Evolutionary conservation across 768 basidiomycete genomes (phyloP), one percentile per base, ranked within the genome.

Genomic region (Suillus spraguei): DNA sequence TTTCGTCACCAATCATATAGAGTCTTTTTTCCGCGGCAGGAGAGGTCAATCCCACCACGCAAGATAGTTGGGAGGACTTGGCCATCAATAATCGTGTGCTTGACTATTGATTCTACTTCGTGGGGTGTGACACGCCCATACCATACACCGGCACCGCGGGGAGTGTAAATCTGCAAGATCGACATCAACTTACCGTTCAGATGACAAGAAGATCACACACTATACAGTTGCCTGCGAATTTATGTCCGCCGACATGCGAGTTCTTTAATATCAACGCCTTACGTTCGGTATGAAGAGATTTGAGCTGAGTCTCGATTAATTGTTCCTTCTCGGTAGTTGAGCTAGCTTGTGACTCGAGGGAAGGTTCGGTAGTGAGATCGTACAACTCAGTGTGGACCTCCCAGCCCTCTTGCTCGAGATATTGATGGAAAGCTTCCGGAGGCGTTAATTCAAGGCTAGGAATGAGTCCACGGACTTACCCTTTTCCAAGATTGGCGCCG

Each of bases 171-270:
- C 91, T 95, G 22, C 14, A 38, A 42, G 13, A 58, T 52, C 41
- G 24, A 56, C 22, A 32, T 44, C 54, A 61, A 20, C 65, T 39
- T 47, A 54, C 54, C 5, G 64, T 16, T 38, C 32, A 5, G 5
- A 46, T 16, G 14, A 11, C 60, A 35, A 20, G 14, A 47, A 54
- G 50, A n/a, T 32, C 44, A 86, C 94, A 69, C 73, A 95, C 95
- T 64, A 94, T 88, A 68, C 92, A 89, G 70, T 96, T 95, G 46
- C 95, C 95, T 42, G 94, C 90, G 72, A 90, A 98, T 69, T 90
- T 90, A 80, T 98, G 97, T 3, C 96, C 95, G 24, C 97, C 96
- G 49, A 95, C 82, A 79, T 99, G 97, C 33, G 94, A 96, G 61
- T 88, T 90, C 70, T 84, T 87, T 70, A 98, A 78, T 63, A 99